phyloP scores from a whole-genome alignment of 768 basidiomycete species.

The Lactarius sanguifluus region DNA sequence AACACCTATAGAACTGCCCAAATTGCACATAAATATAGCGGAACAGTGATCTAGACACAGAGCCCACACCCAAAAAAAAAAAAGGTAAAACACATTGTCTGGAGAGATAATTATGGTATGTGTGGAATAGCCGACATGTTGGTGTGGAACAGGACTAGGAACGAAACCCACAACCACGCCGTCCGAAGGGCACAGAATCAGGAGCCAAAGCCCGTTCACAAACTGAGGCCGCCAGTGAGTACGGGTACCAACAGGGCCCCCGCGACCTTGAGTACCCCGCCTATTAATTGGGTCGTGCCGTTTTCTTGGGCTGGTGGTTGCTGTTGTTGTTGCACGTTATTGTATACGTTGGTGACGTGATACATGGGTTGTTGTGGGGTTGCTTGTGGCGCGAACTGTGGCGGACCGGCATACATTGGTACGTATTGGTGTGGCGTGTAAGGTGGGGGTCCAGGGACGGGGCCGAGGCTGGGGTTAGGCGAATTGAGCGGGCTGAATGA shows the following conservation, averaged over 20 bases:
- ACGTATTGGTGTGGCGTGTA: conserved; percentile 2
- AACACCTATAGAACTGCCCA: background rate
- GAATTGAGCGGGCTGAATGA: background rate
- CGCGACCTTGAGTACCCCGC: conserved; percentile 19
- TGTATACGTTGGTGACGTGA: conserved; percentile 7
- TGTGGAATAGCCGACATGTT: background rate
- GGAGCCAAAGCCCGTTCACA: background rate
- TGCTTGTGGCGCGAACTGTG: background rate
- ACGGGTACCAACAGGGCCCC: background rate
- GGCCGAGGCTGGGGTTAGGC: background rate
- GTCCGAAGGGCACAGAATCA: background rate
- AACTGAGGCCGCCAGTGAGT: background rate
- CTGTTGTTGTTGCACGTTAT: background rate
- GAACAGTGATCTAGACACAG: background rate
- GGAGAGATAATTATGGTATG: background rate
- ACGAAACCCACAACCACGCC: background rate
- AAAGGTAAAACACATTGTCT: background rate
- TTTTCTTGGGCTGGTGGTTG: background rate
- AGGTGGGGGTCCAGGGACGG: background rate
- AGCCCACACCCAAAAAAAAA: background rate
- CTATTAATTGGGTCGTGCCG: conserved; percentile 1
- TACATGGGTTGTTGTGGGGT: background rate
- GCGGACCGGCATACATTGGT: background rate
- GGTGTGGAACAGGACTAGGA: background rate
- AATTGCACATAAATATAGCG: too few species aligned